phyloP scores from a whole-genome alignment of 2,329 filamentous ascomycete species.

The Celoporthe dispersa region DNA sequence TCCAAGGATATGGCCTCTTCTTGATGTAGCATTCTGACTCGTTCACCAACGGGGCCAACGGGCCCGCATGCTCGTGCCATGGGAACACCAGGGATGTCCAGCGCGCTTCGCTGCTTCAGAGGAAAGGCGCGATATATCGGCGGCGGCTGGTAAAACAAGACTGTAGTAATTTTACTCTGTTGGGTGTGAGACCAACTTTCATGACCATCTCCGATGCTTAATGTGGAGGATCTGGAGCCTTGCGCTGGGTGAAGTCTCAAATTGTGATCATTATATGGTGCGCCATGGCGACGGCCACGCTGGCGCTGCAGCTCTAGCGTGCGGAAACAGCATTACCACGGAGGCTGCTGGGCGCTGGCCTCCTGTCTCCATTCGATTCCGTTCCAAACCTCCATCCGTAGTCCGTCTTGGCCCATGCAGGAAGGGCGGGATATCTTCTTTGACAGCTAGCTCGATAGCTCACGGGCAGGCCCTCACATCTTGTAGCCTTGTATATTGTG shows the following conservation, averaged over 20 bases:
- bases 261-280: constrained; percentile 2
- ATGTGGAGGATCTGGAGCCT: not conserved
- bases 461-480: not conserved
- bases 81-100: constrained; percentile 2
- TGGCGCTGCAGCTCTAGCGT: not conserved
- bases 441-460: constrained; percentile 4
- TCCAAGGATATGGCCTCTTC: not conserved
- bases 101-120: not conserved
- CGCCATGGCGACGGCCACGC: not conserved
- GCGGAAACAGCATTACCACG: not conserved
- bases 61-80: not conserved
- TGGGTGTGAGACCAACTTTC: not conserved
- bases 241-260: not conserved
- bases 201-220: not conserved
- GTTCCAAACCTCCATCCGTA: not conserved
- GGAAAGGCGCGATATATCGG: no score
- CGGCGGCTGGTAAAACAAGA: constrained; percentile 12
- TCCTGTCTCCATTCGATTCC: not conserved
- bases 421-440: not conserved
- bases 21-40: constrained; percentile 1
- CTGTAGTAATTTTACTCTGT: not conserved
- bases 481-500: not conserved
- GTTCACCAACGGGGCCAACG: not conserved
- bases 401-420: not conserved
- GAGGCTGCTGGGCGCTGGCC: constrained; percentile 6